Base-by-base conservation (phyloP, 257 asterid genomes). In the Solanum lycopersicoides region DNA sequence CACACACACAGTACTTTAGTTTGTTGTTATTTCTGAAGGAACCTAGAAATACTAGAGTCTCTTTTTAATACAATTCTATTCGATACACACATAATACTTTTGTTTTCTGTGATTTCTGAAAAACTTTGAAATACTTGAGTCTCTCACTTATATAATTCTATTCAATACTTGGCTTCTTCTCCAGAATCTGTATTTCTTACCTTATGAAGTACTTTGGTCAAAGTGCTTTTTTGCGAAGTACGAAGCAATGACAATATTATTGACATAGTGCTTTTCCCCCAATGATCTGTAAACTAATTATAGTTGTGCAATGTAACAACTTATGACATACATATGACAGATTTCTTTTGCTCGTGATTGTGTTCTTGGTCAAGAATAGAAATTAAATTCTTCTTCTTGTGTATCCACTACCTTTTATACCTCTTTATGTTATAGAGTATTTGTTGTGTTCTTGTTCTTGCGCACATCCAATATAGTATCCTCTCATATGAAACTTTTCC, bases 401-500 rank as follows among this genome's bases (percentile, higher is more conserved):
- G 66, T 30, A 15, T 37, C 60, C 25, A 25, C 84, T 44, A 45
- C 41, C 65, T 44, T 77, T 79, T 25, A 25, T 28, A 79, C 84
- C 41, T 79, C 41, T 28, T 28, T 79, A 30, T 74, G 18, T 28
- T 80, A 14, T 80, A 28, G 66, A 66, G 47, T 80, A 47, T 50
- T 79, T 80, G 66, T 80, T 47, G 66, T 47, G 42, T 45, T 45
- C 59, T 75, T 75, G 83, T 39, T 75, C 66, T 80, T 80, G 84
- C 84, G 9, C 34, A 9, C 84, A 80, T 45, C 68, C 86, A 66
- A 74, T 72, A 88, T 86, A 63, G 79, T 14, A 39, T n/a, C 63
- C 84, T 77, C 47, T 83, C 85, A 88, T 87, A 84, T 88, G 89
- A 83, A 60, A 85, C 65, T 28, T 12, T 88, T 86, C 77, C 88